Conservation (phyloP, 345 rosid genomes). For the Salix caprea region DNA sequence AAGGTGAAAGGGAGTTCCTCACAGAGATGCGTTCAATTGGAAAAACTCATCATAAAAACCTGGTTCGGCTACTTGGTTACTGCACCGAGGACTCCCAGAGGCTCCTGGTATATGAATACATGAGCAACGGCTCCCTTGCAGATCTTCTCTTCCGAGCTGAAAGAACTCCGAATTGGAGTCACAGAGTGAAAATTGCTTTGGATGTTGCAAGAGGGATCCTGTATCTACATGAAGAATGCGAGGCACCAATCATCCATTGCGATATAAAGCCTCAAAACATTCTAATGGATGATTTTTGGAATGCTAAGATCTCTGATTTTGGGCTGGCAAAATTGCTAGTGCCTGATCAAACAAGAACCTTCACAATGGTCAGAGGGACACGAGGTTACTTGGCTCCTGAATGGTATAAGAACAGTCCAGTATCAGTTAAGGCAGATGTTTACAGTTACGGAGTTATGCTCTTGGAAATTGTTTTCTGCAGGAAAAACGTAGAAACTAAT, state of each 20-base stretch:
- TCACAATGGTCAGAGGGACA: slow-evolving; percentile 27
- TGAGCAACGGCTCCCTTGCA: slow-evolving; percentile 26
- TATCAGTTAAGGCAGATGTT: slow-evolving; percentile 20
- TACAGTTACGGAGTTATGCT: slow-evolving; percentile 23
- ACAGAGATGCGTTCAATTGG: slow-evolving; percentile 19
- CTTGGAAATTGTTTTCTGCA: slow-evolving; percentile 17
- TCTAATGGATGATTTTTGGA: slow-evolving; percentile 14
- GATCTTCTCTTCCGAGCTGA: slow-evolving; percentile 15
- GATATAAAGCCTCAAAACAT: slow-evolving; percentile 29
- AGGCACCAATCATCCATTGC: slow-evolving; percentile 17
- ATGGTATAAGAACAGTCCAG: slow-evolving; percentile 13
- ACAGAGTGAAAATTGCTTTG: slow-evolving; percentile 10
- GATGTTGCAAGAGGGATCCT: slow-evolving; percentile 19
- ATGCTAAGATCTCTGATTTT: slow-evolving; percentile 23
- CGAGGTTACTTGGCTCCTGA: slow-evolving; percentile 31
- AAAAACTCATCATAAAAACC: slow-evolving; percentile 10
- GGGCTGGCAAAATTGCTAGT: slow-evolving; percentile 24
- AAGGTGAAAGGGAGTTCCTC: slow-evolving; percentile 20
- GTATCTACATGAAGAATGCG: slow-evolving; percentile 26
- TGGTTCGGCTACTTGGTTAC: slow-evolving; percentile 7
- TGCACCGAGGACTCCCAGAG: slow-evolving; percentile 3
- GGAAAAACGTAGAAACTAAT: slow-evolving; percentile 11
- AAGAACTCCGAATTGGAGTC: slow-evolving; percentile 14
- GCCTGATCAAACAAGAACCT: slow-evolving; percentile 23
- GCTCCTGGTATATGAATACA: slow-evolving; percentile 14